A percentile compares a stretch with the other conserved stretches of the same genome.
These are phyloP conservation scores for Cylindrodendrum hubeiense DNA, from an alignment of 2,329 filamentous ascomycete species.

Conservation along the genomic window DNA sequence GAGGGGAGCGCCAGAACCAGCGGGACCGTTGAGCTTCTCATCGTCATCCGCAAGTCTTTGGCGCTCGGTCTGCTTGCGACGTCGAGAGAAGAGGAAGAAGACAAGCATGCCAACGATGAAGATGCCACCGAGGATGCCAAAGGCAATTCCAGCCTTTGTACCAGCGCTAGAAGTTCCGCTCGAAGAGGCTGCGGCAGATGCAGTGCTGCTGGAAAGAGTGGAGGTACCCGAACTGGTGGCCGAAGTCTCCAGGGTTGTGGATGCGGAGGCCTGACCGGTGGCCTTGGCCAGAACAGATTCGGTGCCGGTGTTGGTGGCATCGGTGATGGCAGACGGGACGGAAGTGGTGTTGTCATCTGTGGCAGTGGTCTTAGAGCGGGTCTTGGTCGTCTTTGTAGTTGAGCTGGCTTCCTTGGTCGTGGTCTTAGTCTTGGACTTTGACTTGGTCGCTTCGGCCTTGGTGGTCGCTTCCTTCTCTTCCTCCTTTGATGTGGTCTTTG, in stretches of 20 bases:
- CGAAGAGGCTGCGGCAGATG: conserved; percentile 35
- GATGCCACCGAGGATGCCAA: conserved; percentile 81
- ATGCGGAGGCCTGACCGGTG: conserved; percentile 36
- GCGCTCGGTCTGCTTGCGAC: conserved; percentile 74
- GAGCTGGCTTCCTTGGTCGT: conserved; percentile 20
- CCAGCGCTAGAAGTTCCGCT: conserved; percentile 49
- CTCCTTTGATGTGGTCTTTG: conserved; percentile 40
- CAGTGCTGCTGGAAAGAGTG: conserved; percentile 35
- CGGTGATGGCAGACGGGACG: conserved; percentile 44
- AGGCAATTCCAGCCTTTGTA: conserved; percentile 83
- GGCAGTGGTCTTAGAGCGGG: conserved; percentile 31
- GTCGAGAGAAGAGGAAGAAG: conserved; percentile 77
- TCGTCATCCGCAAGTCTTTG: conserved; percentile 67
- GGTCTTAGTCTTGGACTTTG: conserved; percentile 30
- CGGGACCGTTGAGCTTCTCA: conserved; percentile 69
- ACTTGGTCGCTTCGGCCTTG: conserved; percentile 29
- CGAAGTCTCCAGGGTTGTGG: conserved; percentile 23
- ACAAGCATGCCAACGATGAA: conserved; percentile 75
- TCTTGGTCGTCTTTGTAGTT: conserved; percentile 20
- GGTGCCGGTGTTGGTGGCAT: conserved; percentile 41
- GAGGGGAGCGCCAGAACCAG: conserved; percentile 50
- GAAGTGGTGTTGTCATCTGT: conserved; percentile 33
- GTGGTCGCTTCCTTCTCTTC: conserved; percentile 22
- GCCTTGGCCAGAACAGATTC: conserved; percentile 49
- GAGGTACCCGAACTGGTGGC: conserved; percentile 31